Conservation (phyloP, 2,329 filamentous ascomycete genomes). For the Passalora sequoiae region DNA sequence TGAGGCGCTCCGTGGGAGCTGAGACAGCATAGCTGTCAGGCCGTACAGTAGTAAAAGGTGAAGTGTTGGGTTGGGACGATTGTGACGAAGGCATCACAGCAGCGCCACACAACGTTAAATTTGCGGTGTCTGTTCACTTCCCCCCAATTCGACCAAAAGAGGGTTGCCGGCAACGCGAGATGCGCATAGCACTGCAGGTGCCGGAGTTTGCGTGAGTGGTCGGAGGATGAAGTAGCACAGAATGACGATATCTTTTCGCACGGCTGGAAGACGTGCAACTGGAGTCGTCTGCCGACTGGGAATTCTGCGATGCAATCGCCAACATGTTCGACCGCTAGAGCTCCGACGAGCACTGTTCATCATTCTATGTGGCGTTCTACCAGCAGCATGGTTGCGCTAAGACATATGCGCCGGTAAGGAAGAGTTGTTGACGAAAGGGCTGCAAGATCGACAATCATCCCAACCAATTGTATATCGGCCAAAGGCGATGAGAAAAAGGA, state of each 20-base stretch:
- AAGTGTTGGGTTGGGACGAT: conserved; percentile 11
- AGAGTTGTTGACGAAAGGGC: conserved; percentile 13
- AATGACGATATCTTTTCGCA: conserved; percentile 6
- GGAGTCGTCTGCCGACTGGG: background rate
- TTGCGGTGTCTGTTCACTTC: conserved; percentile 10
- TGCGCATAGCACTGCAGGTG: conserved; percentile 6
- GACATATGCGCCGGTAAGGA: conserved; percentile 15
- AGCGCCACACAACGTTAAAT: conserved; percentile 16
- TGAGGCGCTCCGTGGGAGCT: conserved; percentile 9
- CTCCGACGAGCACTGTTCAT: conserved; percentile 4
- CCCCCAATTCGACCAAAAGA: conserved; percentile 7
- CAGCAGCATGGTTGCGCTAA: conserved; percentile 15
- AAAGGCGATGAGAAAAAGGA: conserved; percentile 4
- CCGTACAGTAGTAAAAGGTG: conserved; percentile 12
- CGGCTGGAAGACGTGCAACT: background rate
- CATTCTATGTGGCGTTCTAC: conserved; percentile 10
- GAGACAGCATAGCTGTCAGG: conserved; percentile 12
- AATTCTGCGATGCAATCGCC: background rate
- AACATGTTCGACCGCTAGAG: conserved; percentile 3
- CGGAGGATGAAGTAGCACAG: background rate
- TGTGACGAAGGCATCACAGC: conserved; percentile 15
- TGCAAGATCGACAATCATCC: conserved; percentile 12
- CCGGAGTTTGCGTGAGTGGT: conserved; percentile 1
- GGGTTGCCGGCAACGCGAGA: conserved; percentile 1
- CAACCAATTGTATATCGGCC: conserved; percentile 9